phyloP scores from a whole-genome alignment of 495 filamentous ascomycete species.

The Penicillium longicatenatum region DNA sequence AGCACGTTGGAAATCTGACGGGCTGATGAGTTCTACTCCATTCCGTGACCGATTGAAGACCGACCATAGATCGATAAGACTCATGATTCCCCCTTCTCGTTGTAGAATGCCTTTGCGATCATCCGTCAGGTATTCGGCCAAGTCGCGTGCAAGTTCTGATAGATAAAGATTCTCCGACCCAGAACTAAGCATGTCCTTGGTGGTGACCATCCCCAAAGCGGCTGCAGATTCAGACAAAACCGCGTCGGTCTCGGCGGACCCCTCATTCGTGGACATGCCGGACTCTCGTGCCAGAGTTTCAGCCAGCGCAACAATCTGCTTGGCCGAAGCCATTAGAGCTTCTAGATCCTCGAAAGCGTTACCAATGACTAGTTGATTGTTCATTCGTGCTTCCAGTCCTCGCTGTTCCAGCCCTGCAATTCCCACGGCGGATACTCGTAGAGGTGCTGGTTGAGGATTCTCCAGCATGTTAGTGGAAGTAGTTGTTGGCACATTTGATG shows the following conservation, averaged over 20 bases:
- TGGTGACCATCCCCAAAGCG: constrained; percentile 85
- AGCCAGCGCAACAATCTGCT: constrained; percentile 90
- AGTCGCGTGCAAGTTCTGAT: constrained; percentile 80
- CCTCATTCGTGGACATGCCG: constrained; percentile 56
- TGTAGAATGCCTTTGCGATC: constrained; percentile 79
- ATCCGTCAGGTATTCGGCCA: constrained; percentile 94
- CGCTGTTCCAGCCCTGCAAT: constrained; percentile 91
- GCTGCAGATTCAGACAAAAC: constrained; percentile 81
- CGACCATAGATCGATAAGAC: constrained; percentile 93
- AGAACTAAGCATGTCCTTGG: constrained; percentile 81
- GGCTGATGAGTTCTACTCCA: constrained; percentile 92
- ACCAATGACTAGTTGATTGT: constrained; percentile 91
- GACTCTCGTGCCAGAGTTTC: constrained; percentile 79
- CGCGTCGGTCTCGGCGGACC: constrained; percentile 65
- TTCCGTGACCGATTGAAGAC: constrained; percentile 95
- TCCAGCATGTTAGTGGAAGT: constrained; percentile 10
- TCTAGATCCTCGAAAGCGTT: constrained; percentile 96
- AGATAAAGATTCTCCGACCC: constrained; percentile 63
- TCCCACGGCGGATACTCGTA: constrained; percentile 68
- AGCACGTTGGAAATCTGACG: constrained; percentile 88
- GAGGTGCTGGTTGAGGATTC: constrained; percentile 26
- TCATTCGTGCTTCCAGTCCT: constrained; percentile 77
- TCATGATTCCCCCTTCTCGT: constrained; percentile 90
- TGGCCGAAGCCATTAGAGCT: constrained; percentile 94
- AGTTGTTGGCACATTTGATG: constrained; percentile 19